Conservation (phyloP, 2,329 filamentous ascomycete genomes). For the Ophiostoma sp. region DNA sequence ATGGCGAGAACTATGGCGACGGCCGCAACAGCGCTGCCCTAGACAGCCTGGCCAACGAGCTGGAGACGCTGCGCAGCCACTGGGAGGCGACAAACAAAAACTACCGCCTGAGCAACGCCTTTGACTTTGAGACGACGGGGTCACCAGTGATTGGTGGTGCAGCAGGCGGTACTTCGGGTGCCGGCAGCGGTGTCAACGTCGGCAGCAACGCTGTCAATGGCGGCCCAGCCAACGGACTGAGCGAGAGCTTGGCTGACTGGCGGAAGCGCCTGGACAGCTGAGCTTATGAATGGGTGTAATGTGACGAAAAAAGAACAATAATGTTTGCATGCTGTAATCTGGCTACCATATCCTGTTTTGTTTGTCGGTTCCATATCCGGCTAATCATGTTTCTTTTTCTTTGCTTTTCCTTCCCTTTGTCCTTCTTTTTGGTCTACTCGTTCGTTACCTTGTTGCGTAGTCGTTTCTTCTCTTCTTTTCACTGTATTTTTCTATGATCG, state of each 20-base stretch:
- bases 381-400: not conserved
- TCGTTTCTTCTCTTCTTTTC: not conserved
- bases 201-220: slow-evolving; percentile 39
- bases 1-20: slow-evolving; percentile 50
- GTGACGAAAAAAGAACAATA: slow-evolving; percentile 13
- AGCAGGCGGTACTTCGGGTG: slow-evolving; percentile 20
- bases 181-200: slow-evolving; percentile 11
- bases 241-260: slow-evolving; percentile 73
- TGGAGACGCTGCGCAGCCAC: slow-evolving; percentile 82
- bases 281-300: slow-evolving; percentile 5
- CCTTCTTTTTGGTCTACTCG: slow-evolving; percentile 1
- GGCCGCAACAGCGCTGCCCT: slow-evolving; percentile 62
- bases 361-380: not conserved
- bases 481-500: slow-evolving; percentile 15
- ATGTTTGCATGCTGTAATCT: slow-evolving; percentile 13
- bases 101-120: slow-evolving; percentile 82
- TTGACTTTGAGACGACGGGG: slow-evolving; percentile 65
- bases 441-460: not conserved
- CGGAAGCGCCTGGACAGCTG: slow-evolving; percentile 63
- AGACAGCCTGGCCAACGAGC: slow-evolving; percentile 84
- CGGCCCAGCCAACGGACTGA: slow-evolving; percentile 47
- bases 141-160: not conserved
- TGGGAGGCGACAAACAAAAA: slow-evolving; percentile 97
- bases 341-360: slow-evolving; percentile 12
- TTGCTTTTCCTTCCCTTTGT: not conserved